Percentiles rank a stretch among this genome's conserved stretches.
Conservation (phyloP, 257 asterid species). For the Penstemon davidsonii region DNA sequence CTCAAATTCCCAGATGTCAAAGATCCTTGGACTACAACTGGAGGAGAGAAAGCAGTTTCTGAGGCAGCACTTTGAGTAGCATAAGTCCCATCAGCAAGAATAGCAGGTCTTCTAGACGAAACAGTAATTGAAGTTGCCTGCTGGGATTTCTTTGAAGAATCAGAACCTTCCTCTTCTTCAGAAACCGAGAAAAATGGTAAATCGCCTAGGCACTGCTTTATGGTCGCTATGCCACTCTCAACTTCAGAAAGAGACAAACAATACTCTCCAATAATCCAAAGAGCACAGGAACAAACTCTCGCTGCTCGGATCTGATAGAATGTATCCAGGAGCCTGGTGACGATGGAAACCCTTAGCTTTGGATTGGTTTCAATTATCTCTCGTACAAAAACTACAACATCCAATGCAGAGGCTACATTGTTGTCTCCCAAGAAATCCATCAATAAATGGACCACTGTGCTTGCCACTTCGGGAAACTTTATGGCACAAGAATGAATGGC, state of each 20-base stretch:
- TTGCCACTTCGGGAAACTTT: constrained; percentile 95
- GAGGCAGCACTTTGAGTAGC: constrained; percentile 99
- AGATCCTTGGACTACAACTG: constrained; percentile 76
- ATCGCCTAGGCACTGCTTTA: constrained; percentile 94
- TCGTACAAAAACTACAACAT: constrained; percentile 80
- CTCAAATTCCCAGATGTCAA: constrained; percentile 69
- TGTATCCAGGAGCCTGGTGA: constrained; percentile 80
- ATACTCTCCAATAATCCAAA: constrained; percentile 95
- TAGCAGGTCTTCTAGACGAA: constrained; percentile 91
- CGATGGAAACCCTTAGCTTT: constrained; percentile 83
- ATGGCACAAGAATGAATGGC: constrained; percentile 95
- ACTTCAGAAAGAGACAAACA: constrained; percentile 85
- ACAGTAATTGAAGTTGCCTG: constrained; percentile 71
- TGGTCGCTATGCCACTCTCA: constrained; percentile 79
- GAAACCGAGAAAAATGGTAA: constrained; percentile 77
- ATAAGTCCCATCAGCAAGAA: constrained; percentile 96
- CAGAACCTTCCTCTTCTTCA: constrained; percentile 77
- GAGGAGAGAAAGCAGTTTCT: constrained; percentile 82
- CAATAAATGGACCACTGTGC: constrained; percentile 90
- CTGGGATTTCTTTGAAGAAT: constrained; percentile 72
- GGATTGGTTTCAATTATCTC: constrained; percentile 95
- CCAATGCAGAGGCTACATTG: constrained; percentile 90
- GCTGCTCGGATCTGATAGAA: constrained; percentile 94
- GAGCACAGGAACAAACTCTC: constrained; percentile 89
- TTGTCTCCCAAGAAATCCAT: constrained; percentile 98